Evolutionary conservation across 1,139 yeast species (phyloP).

Genomic region (Taiozyma onychis): DNA sequence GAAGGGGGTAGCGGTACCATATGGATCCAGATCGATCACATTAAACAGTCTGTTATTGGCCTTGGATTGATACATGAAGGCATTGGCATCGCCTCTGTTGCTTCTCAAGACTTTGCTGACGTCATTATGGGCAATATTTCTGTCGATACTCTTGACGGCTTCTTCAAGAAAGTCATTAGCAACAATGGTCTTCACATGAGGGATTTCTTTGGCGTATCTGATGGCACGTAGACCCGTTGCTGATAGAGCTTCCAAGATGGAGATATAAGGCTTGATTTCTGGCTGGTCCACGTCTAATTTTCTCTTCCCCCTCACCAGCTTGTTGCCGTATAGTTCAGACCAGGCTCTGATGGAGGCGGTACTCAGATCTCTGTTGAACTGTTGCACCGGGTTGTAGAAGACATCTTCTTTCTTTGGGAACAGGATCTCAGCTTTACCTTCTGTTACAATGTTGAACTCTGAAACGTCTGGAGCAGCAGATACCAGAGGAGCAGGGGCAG

Average conservation of each 20-base stretch:
- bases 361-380: constrained; percentile 88
- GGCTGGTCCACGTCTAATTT: constrained; percentile 19
- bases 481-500: background rate
- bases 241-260: constrained; percentile 81
- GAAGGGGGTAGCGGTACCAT: constrained; percentile 95
- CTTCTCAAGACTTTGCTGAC: constrained; percentile 51
- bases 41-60: constrained; percentile 51
- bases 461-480: background rate
- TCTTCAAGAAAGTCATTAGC: constrained; percentile 87
- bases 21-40: constrained; percentile 91
- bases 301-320: constrained; percentile 25
- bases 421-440: constrained; percentile 77
- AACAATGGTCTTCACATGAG: constrained; percentile 59
- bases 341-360: constrained; percentile 84
- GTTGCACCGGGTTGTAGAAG: constrained; percentile 94
- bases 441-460: constrained; percentile 47
- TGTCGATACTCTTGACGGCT: constrained; percentile 78
- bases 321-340: constrained; percentile 49
- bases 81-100: constrained; percentile 84
- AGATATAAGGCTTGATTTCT: constrained; percentile 40
- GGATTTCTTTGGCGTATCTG: constrained; percentile 87
- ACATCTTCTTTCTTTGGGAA: constrained; percentile 76
- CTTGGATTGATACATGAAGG: constrained; percentile 58
- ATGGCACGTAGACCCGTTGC: constrained; percentile 96
- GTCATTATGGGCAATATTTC: constrained; percentile 64